Evolutionary conservation across 2,329 filamentous ascomycete species (phyloP).

Genomic region (Penicillium digitatum): DNA sequence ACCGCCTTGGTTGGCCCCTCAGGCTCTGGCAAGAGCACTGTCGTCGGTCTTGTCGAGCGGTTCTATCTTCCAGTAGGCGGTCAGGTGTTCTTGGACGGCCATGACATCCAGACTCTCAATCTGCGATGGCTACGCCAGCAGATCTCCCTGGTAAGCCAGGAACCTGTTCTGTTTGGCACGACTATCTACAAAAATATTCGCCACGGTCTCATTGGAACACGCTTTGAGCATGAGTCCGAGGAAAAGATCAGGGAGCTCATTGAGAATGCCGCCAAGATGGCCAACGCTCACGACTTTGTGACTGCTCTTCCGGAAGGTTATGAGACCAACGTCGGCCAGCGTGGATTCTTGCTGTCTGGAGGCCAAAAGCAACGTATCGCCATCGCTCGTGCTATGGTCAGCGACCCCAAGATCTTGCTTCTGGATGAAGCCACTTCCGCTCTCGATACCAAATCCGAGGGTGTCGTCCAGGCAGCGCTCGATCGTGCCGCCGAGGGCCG

Average conservation of each 20-base stretch:
- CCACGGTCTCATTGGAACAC: conserved; percentile 84
- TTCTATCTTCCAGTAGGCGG: conserved; percentile 90
- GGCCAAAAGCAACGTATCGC: conserved; percentile 97
- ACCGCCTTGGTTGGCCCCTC: conserved; percentile 92
- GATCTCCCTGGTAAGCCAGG: conserved; percentile 87
- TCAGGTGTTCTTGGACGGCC: conserved; percentile 73
- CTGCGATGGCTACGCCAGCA: conserved; percentile 88
- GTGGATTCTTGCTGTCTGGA: conserved; percentile 86
- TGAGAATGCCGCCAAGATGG: conserved; percentile 76
- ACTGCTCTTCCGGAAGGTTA: conserved; percentile 78
- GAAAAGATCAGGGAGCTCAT: conserved; percentile 69
- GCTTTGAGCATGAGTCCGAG: conserved; percentile 63
- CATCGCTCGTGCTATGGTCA: conserved; percentile 85
- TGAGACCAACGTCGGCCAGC: conserved; percentile 90
- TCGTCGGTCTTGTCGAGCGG: conserved; percentile 86
- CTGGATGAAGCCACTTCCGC: conserved; percentile 94
- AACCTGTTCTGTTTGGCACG: conserved; percentile 83
- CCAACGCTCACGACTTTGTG: conserved; percentile 94
- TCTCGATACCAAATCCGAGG: conserved; percentile 90
- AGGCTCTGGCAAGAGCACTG: conserved; percentile 90
- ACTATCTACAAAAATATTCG: conserved; percentile 86
- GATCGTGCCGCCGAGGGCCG: conserved; percentile 80
- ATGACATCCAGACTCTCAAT: conserved; percentile 76
- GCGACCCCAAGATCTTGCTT: conserved; percentile 84
- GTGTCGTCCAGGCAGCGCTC: conserved; percentile 86